These are phyloP conservation scores for Austroboletus eburneus DNA, from an alignment of 768 basidiomycete species.

Conservation along the genomic window DNA sequence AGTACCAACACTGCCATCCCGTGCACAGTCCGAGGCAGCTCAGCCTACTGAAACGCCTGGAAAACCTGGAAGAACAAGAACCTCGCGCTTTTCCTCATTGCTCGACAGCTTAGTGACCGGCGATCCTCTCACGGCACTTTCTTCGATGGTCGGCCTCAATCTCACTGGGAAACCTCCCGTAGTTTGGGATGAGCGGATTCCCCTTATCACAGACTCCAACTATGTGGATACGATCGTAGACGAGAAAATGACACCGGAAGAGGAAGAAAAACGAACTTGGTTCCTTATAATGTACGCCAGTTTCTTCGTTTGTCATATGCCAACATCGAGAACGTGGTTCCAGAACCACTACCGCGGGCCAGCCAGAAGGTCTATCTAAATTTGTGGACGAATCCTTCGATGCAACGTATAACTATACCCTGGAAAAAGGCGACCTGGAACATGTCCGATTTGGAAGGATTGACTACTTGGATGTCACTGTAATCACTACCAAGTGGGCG, in stretches of 20 bases:
- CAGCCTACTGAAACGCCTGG: conserved; percentile 24
- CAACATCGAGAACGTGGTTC: background rate
- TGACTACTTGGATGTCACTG: conserved; percentile 83
- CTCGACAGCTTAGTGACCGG: conserved; percentile 42
- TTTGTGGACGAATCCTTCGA: conserved; percentile 73
- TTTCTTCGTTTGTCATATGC: background rate
- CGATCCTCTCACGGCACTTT: conserved; percentile 50
- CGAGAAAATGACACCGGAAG: conserved; percentile 59
- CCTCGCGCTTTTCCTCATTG: conserved; percentile 24
- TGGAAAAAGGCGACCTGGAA: conserved; percentile 56
- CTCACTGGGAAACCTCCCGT: conserved; percentile 48
- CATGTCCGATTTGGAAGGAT: conserved; percentile 80
- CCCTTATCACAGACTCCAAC: conserved; percentile 80
- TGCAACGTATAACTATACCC: conserved; percentile 61
- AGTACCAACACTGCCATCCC: conserved; percentile 25
- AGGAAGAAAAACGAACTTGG: conserved; percentile 71
- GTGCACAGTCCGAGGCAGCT: conserved; percentile 16
- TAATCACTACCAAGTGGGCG: conserved; percentile 80
- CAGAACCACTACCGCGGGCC: conserved; percentile 56
- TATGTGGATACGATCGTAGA: conserved; percentile 68
- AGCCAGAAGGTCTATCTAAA: conserved; percentile 63
- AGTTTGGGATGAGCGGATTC: conserved; percentile 68
- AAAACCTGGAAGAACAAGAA: conserved; percentile 14
- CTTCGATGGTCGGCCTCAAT: conserved; percentile 64
- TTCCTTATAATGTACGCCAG: conserved; percentile 65